These are phyloP conservation scores for Uncinocarpus reesii DNA, from an alignment of 2,329 filamentous ascomycete species.

Conservation along the genomic window DNA sequence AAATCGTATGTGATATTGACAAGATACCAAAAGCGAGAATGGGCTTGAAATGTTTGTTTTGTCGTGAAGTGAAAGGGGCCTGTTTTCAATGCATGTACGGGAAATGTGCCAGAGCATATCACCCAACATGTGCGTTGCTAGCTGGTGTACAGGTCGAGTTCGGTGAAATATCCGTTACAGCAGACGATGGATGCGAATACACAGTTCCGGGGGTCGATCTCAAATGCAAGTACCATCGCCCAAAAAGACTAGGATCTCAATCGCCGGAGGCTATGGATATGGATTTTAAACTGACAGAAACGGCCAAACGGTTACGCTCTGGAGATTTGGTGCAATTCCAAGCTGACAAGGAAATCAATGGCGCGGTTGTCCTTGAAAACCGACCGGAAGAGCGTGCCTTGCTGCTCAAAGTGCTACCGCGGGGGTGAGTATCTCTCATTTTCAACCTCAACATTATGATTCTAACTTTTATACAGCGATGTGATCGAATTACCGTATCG, in stretches of 20 bases:
- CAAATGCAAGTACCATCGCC: slow-evolving; percentile 85
- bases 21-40: slow-evolving; percentile 76
- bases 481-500: slow-evolving; percentile 53
- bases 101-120: slow-evolving; percentile 87
- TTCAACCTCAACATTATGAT: not conserved
- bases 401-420: slow-evolving; percentile 72
- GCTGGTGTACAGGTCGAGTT: slow-evolving; percentile 88
- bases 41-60: slow-evolving; percentile 89
- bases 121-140: slow-evolving; percentile 85
- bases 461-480: slow-evolving; percentile 22
- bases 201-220: slow-evolving; percentile 87
- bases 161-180: slow-evolving; percentile 73
- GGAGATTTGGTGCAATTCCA: slow-evolving; percentile 83
- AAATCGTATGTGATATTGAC: slow-evolving; percentile 67
- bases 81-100: slow-evolving; percentile 95
- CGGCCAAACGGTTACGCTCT: slow-evolving; percentile 56
- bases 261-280: slow-evolving; percentile 60
- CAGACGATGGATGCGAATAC: slow-evolving; percentile 84
- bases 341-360: slow-evolving; percentile 76
- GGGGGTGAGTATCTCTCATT: slow-evolving; percentile 51
- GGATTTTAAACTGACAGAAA: slow-evolving; percentile 56
- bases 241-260: slow-evolving; percentile 69
- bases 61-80: slow-evolving; percentile 84
- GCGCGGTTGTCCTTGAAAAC: slow-evolving; percentile 79
- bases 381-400: slow-evolving; percentile 62